These are phyloP conservation scores for Aspergillus pseudoviridinutans DNA, from an alignment of 2,329 filamentous ascomycete genomes.

Conservation along the genomic window DNA sequence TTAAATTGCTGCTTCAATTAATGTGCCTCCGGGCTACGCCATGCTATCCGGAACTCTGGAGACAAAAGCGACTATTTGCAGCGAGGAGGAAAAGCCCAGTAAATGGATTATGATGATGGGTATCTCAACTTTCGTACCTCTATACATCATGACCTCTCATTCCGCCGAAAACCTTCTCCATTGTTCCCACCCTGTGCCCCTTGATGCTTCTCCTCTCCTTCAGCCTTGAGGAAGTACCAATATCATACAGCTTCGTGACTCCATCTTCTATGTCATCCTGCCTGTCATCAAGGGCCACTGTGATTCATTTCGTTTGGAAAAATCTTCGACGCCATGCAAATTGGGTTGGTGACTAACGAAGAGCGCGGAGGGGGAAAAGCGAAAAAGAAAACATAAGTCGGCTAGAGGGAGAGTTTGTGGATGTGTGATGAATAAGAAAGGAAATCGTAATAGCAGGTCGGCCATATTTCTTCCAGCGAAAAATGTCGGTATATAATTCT, in stretches of 20 bases:
- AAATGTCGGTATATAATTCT: constrained; percentile 6
- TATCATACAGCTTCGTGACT: neutral
- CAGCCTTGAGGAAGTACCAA: neutral
- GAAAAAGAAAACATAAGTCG: neutral
- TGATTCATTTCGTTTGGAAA: neutral
- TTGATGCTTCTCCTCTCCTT: neutral
- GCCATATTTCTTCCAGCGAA: neutral
- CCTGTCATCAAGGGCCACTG: neutral
- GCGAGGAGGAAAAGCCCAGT: constrained; percentile 2
- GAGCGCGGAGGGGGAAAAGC: neutral
- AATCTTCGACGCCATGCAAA: neutral
- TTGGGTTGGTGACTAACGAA: neutral
- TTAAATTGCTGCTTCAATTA: neutral
- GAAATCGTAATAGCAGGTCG: neutral
- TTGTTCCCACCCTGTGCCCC: neutral
- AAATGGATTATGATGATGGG: constrained; percentile 11
- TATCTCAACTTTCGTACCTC: constrained; percentile 12
- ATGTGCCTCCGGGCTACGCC: neutral
- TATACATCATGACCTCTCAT: neutral
- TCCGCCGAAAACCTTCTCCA: neutral
- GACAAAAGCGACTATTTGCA: neutral
- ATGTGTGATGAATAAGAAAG: neutral
- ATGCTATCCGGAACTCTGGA: neutral
- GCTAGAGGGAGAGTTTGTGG: neutral
- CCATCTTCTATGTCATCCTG: neutral